Base-by-base conservation (phyloP, 805 yeast genomes). In the Candida golubevii region DNA sequence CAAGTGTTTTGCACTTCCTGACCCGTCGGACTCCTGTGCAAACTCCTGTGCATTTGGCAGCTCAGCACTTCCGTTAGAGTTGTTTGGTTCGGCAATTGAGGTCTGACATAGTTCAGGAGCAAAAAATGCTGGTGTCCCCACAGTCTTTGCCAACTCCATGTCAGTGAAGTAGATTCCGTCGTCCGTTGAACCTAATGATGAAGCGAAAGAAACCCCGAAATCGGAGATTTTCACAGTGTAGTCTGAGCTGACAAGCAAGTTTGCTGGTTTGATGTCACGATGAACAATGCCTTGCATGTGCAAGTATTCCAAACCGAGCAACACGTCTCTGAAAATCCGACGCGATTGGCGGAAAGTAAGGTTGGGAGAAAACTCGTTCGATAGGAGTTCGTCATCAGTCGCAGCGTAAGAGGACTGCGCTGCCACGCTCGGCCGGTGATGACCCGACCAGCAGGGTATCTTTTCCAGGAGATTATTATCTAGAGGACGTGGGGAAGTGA, bases 111-210 rank as follows among this genome's bases (percentile, higher is more conserved):
- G 72, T 61, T 93, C 99, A 1, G 67, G 67, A 0, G 98, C 96
- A 57, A 89, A 83, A 62, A 91, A 91, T 0, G 97, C 97, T 1
- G 98, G 98, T 0, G 98, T 91, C 6, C 98, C 99, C 0, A 95
- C 98, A 0, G 98, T 91, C 63, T 90, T 91, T 1, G 97, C 95
- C 49, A 91, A 71, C 55, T 91, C 97, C 44, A 82, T 69, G 49
- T 89, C 97, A 46, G 60, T 60, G 15, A 67, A 60, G 26, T 61
- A 48, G 45, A 62, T 60, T 12, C 67, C 68, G 27, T 77, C 79
- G 39, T 78, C 80, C 26, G 58, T 59, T n/a, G 66, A 72, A 45
- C 55, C 59, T 36, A 70, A 58, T 0, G 71, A 65, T 3, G 71
- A 62, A 1, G 91, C 88, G 63, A 87, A 85, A 1, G 97, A 88